A percentile compares a stretch with the other conserved stretches of the same genome.
phyloP scores from a whole-genome alignment of 176 grass and related monocot species.

The Poa annua region DNA sequence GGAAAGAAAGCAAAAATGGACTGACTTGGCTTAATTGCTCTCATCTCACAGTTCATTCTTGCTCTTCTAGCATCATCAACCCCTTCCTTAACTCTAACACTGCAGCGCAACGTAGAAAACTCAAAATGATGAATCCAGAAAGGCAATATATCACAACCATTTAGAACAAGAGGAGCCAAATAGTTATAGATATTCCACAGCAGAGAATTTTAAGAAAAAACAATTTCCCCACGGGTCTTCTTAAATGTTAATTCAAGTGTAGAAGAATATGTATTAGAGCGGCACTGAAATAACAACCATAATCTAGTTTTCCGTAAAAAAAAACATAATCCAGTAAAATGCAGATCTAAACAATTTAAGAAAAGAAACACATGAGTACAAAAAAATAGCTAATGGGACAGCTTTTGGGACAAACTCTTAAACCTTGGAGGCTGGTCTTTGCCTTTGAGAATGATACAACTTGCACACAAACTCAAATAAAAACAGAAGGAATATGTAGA shows the following conservation, averaged over 20 bases:
- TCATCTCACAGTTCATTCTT: conserved; percentile 18
- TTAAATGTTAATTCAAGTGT: conserved; percentile 11
- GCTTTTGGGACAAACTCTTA: not conserved
- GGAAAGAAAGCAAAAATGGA: not conserved
- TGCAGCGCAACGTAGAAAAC: not conserved
- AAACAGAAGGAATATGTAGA: not conserved
- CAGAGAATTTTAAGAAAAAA: conserved; percentile 12
- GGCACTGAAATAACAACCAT: not conserved
- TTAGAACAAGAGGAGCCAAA: not conserved
- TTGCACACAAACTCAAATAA: conserved; percentile 10
- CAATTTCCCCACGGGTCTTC: not conserved
- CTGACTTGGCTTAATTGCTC: conserved; percentile 5
- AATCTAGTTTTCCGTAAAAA: not conserved
- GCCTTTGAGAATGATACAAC: not conserved
- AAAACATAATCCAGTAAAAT: not conserved
- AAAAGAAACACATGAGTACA: conserved; percentile 18
- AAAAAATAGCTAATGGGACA: not conserved
- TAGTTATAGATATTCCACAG: not conserved
- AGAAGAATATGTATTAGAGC: not conserved
- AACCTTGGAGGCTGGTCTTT: not conserved
- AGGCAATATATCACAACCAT: not conserved
- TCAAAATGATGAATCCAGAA: not conserved
- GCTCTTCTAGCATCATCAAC: conserved; percentile 1
- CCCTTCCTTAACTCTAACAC: conserved; percentile 18
- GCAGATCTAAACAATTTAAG: not conserved